These are phyloP conservation scores for Fusarium transvaalense DNA, from an alignment of 2,329 filamentous ascomycete genomes.

Conservation along the genomic window DNA sequence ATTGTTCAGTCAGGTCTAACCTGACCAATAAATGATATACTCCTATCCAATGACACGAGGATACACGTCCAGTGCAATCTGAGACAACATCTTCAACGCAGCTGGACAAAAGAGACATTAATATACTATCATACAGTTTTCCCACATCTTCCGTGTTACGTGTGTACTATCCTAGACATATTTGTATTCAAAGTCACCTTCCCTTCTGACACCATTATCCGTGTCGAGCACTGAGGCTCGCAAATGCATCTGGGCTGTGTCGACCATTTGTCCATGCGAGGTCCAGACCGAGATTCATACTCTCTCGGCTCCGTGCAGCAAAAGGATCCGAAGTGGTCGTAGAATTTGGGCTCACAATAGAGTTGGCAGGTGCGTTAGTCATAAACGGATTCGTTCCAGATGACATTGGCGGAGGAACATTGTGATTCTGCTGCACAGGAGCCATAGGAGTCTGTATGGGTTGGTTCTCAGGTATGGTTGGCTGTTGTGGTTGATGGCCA, in stretches of 20 bases:
- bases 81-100: constrained; percentile 6
- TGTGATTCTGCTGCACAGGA: constrained; percentile 44
- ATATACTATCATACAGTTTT: constrained; percentile 48
- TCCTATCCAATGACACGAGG: background rate
- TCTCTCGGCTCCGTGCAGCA: constrained; percentile 72
- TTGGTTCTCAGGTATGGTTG: constrained; percentile 51
- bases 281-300: constrained; percentile 74
- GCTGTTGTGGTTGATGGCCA: constrained; percentile 38
- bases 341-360: constrained; percentile 38
- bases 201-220: constrained; percentile 53
- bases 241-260: constrained; percentile 84
- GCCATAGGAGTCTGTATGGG: constrained; percentile 45
- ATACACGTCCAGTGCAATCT: background rate
- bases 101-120: constrained; percentile 44
- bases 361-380: constrained; percentile 47
- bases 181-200: constrained; percentile 29
- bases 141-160: constrained; percentile 30
- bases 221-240: constrained; percentile 76
- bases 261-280: constrained; percentile 76
- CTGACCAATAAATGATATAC: background rate
- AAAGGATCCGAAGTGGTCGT: constrained; percentile 59
- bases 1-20: background rate
- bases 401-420: constrained; percentile 52
- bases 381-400: constrained; percentile 71
- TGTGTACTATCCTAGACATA: constrained; percentile 43